These are phyloP conservation scores for Aspergillus jensenii DNA, from an alignment of 2,329 filamentous ascomycete genomes.

Conservation along the genomic window DNA sequence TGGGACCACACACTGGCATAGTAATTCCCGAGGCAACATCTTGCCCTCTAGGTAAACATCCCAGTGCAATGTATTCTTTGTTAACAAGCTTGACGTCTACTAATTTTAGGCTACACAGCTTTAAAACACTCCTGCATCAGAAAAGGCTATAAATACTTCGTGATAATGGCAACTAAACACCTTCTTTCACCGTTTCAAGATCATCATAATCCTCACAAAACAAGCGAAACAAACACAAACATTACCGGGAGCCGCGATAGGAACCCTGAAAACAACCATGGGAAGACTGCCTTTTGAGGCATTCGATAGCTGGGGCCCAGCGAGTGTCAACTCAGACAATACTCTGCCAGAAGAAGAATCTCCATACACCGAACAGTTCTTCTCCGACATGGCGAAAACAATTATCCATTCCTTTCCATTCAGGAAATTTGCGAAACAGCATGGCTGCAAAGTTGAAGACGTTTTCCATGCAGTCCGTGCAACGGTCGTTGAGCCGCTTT, in stretches of 20 bases:
- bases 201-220: neutral
- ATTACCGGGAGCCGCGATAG: neutral
- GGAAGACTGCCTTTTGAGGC: neutral
- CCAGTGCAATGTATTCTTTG: neutral
- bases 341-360: neutral
- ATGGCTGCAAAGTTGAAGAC: constrained; percentile 20
- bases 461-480: constrained; percentile 22
- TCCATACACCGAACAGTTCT: constrained; percentile 22
- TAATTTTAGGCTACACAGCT: neutral
- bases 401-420: constrained; percentile 26
- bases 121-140: neutral
- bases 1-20: too few species aligned
- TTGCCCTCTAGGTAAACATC: neutral
- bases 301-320: neutral
- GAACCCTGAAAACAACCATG: neutral
- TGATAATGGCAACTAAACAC: neutral
- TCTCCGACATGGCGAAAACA: constrained; percentile 23
- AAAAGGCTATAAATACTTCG: neutral
- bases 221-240: neutral
- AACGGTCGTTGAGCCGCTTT: constrained; percentile 22
- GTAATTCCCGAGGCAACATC: neutral
- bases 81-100: neutral
- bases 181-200: neutral
- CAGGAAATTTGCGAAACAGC: constrained; percentile 20
- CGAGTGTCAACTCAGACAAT: neutral